These are phyloP conservation scores for Orbilia javanica DNA, from an alignment of 2,329 filamentous ascomycete species.

Conservation along the genomic window DNA sequence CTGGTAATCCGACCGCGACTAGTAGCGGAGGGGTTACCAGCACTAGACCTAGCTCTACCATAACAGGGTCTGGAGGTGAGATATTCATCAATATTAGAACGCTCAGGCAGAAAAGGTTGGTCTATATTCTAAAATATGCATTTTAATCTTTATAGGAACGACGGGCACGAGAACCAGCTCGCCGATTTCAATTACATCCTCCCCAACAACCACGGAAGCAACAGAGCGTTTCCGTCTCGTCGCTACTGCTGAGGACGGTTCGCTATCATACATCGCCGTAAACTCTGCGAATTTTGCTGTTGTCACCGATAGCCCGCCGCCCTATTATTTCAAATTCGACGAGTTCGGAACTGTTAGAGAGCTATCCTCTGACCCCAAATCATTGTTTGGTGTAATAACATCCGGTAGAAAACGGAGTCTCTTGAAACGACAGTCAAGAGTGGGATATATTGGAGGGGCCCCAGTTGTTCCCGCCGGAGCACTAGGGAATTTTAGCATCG, in stretches of 20 bases:
- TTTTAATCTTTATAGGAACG: background rate
- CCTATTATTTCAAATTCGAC: background rate
- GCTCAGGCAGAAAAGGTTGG: too few relatives aligned
- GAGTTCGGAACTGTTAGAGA: background rate
- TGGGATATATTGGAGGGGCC: background rate
- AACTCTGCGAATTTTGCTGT: constrained; percentile 6
- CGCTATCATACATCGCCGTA: constrained; percentile 1
- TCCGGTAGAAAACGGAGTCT: background rate
- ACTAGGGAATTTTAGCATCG: constrained; percentile 1
- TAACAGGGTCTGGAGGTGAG: constrained; percentile 1
- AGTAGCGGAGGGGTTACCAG: background rate
- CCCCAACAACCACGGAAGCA: background rate
- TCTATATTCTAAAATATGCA: too few relatives aligned
- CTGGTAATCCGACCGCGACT: background rate
- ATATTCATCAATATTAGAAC: background rate
- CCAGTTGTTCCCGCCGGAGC: background rate
- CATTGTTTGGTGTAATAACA: background rate
- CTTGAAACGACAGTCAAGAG: background rate
- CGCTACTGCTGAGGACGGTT: background rate
- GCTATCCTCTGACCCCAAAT: background rate
- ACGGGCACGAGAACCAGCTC: background rate
- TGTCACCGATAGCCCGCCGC: background rate
- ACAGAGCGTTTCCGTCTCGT: background rate
- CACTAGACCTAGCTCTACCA: background rate
- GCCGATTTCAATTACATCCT: background rate